These are phyloP conservation scores for Pichia sp. DNA, from an alignment of 1,139 yeast genomes.

Conservation along the genomic window DNA sequence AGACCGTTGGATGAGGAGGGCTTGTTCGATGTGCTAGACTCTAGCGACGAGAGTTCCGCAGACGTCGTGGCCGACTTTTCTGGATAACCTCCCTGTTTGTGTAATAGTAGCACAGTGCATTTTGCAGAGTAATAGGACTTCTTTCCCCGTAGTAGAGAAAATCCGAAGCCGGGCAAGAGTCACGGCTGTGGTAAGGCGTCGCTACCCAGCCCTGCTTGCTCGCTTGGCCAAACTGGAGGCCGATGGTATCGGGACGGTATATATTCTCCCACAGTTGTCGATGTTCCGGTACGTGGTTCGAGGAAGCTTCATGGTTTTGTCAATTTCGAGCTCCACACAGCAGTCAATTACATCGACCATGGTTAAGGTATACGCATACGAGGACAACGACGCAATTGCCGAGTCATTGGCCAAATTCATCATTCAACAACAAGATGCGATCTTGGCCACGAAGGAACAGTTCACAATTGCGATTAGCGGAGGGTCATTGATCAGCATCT, in stretches of 20 bases:
- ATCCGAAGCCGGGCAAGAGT: neutral
- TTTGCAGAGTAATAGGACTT: neutral
- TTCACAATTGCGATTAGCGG: slow-evolving; percentile 86
- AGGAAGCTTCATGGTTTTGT: too few species aligned
- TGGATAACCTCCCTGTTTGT: neutral
- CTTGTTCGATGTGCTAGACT: neutral
- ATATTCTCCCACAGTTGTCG: too few species aligned
- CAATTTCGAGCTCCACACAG: neutral
- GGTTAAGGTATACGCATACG: slow-evolving; percentile 46
- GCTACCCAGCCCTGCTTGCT: neutral
- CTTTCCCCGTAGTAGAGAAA: neutral
- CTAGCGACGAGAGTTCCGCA: slow-evolving; percentile 1
- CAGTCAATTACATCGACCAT: slow-evolving; percentile 12
- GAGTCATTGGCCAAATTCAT: slow-evolving; percentile 53
- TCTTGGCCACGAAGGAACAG: slow-evolving; percentile 37
- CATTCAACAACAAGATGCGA: slow-evolving; percentile 50
- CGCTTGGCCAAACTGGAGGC: too few species aligned
- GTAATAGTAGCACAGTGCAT: neutral
- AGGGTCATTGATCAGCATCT: slow-evolving; percentile 78
- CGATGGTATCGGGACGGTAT: too few species aligned
- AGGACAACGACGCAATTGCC: slow-evolving; percentile 56
- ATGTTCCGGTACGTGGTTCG: too few species aligned
- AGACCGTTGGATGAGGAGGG: neutral
- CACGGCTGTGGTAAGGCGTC: neutral
- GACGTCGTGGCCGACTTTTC: neutral